phyloP scores from a whole-genome alignment of 306 rosid species.

The Castanea crenata region DNA sequence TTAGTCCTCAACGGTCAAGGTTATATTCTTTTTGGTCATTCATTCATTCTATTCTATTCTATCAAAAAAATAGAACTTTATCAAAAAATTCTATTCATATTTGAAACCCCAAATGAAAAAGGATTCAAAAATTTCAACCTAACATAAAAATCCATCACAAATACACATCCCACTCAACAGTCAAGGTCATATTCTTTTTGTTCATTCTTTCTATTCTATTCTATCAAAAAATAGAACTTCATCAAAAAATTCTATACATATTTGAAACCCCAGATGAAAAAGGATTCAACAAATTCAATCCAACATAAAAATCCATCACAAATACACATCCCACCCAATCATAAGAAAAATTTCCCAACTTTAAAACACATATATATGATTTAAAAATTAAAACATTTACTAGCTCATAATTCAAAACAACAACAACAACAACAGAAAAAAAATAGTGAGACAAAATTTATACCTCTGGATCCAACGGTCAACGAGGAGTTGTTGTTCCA shows the following conservation, averaged over 20 bases:
- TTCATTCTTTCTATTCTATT: no score
- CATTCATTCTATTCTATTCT: no score
- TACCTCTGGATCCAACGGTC: constrained; percentile 77
- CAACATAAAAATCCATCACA: background rate
- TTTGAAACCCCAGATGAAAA: background rate
- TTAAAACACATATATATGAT: no score
- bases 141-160: background rate
- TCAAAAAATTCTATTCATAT: background rate
- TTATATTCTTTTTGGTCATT: no score
- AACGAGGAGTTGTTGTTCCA: constrained; percentile 75
- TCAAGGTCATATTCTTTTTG: no score
- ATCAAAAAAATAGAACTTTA: no score
- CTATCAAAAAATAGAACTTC: no score
- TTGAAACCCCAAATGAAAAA: background rate
- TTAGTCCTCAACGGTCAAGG: no score
- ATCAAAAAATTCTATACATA: background rate
- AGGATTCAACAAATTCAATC: background rate
- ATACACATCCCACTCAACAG: background rate
- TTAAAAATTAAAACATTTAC: background rate
- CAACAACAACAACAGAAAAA: background rate
- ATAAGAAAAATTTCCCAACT: no score
- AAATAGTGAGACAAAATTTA: background rate
- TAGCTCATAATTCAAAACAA: background rate
- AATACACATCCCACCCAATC: background rate
- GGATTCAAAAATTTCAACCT: background rate